Evolutionary conservation across 345 rosid species (phyloP).

Genomic region (Stellera chamaejasme): DNA sequence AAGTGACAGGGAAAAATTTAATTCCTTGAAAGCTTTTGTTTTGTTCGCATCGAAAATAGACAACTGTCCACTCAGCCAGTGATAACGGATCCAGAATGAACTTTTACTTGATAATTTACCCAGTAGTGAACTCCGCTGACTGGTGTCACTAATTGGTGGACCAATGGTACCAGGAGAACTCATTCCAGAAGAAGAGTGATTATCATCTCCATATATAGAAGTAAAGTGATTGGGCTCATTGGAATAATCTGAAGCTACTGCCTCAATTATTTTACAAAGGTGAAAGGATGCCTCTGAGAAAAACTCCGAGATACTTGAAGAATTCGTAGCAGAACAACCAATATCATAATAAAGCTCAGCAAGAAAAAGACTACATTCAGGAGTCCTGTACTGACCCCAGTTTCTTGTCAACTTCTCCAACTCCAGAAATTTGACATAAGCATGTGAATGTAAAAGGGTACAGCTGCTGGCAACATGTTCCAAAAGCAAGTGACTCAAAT

Average conservation of each 20-base stretch:
- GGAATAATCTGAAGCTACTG: conserved; percentile 54
- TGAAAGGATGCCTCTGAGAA: conserved; percentile 71
- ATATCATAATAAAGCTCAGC: conserved; percentile 82
- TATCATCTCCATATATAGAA: conserved; percentile 23
- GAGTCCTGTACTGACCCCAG: conserved; percentile 78
- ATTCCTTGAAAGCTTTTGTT: conserved; percentile 66
- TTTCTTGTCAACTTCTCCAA: conserved; percentile 79
- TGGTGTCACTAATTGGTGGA: conserved; percentile 14
- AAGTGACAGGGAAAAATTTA: conserved; percentile 55
- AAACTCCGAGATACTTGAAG: conserved; percentile 42
- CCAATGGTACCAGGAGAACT: conserved; percentile 28
- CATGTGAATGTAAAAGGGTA: conserved; percentile 36
- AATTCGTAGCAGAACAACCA: conserved; percentile 43
- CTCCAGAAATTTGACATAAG: conserved; percentile 53
- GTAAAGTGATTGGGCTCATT: conserved; percentile 18
- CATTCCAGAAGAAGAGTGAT: conserved; percentile 20
- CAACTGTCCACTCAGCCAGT: conserved; percentile 87
- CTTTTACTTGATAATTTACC: conserved; percentile 29
- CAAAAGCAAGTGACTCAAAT: conserved; percentile 82
- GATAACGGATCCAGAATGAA: conserved; percentile 77
- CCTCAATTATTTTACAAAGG: conserved; percentile 85
- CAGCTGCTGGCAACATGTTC: conserved; percentile 45
- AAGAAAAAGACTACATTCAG: conserved; percentile 85
- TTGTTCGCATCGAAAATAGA: conserved; percentile 71
- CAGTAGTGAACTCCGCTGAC: conserved; percentile 20